Conservation (phyloP, 768 basidiomycete species). For the Lentinus brumalis region DNA sequence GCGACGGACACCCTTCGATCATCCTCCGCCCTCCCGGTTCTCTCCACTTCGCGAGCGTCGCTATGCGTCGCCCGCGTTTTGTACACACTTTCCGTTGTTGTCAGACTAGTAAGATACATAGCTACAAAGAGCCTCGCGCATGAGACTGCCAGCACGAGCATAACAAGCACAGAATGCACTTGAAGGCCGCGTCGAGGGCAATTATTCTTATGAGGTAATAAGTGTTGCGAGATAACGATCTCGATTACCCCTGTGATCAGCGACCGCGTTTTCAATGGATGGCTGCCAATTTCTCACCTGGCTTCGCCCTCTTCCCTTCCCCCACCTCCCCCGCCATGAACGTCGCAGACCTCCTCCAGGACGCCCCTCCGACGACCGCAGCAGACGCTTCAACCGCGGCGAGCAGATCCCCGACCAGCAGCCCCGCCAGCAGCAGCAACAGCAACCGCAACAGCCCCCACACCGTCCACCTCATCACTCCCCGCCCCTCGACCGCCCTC, state of each 20-base stretch:
- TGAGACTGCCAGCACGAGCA: too few relatives aligned
- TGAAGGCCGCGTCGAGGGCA: neutral
- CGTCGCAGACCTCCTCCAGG: conserved; percentile 68
- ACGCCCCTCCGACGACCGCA: conserved; percentile 60
- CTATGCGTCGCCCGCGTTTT: too few relatives aligned
- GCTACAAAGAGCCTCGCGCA: too few relatives aligned
- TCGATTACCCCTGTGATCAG: conserved; percentile 36
- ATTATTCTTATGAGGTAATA: conserved; percentile 16
- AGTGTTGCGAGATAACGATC: conserved; percentile 32
- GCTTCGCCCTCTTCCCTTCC: conserved; percentile 25
- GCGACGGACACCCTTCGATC: neutral
- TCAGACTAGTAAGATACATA: neutral
- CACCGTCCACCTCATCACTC: conserved; percentile 34
- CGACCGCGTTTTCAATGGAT: conserved; percentile 29
- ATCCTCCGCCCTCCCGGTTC: neutral
- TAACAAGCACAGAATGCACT: neutral
- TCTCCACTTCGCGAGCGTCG: neutral
- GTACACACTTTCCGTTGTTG: too few relatives aligned
- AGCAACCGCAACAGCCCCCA: conserved; percentile 29
- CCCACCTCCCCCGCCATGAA: conserved; percentile 51
- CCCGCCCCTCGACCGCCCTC: conserved; percentile 25
- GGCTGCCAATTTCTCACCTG: conserved; percentile 27
- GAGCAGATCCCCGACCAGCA: conserved; percentile 31
- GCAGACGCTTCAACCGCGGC: conserved; percentile 35
- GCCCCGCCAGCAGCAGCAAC: conserved; percentile 28